Base-by-base conservation (phyloP, 139 green algal species). In the Chlorella sp. region DNA sequence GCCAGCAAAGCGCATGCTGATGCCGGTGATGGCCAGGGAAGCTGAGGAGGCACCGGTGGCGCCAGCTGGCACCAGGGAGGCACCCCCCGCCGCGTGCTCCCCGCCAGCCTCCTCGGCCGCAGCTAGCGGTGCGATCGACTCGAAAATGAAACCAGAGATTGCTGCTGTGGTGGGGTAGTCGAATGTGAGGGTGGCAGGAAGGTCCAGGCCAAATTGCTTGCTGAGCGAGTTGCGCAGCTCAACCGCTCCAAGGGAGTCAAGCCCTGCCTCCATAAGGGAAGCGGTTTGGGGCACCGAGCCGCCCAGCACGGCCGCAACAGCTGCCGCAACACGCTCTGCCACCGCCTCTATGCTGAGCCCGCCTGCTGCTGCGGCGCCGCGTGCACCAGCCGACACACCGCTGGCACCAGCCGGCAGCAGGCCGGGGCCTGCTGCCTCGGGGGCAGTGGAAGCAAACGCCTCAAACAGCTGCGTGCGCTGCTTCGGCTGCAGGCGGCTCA, bases 221-320 rank as follows among this genome's bases (percentile, higher is more conserved):
- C 96, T 94, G 4, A 99, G 94, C 4, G 84, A 86, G 88, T 97
- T 97, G 48, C 95, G 92, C 66, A 99, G 92, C 94, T 99, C 97
- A 11, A 98, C 94, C 0, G 96, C 94, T 0, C 95, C 95, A 68
- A 99, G 92, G 19, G 93, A 96, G 89, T 99, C 94, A 39, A 96
- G 86, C 36, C 93, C 94, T 2, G 89, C 57, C 42, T 91, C 94
- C 91, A 95, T 96, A 16, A 96, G 90, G 36, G 91, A 92, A 42
- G 91, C 86, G 12, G 86, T 88, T 28, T 83, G 22, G 93, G 91
- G 21, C 4, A 91, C 69, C 14, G 66, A 61, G 32, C 71, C 73
- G 16, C 91, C 91, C 37, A 93, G 69, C 60, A 93, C 91, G 3
- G 85, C 69, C 4, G 36, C 53, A 3, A 79, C 88, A 11, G 77